Evolutionary conservation across 371 early-diverging fungal species (phyloP).

Genomic region (Mucor sp.): DNA sequence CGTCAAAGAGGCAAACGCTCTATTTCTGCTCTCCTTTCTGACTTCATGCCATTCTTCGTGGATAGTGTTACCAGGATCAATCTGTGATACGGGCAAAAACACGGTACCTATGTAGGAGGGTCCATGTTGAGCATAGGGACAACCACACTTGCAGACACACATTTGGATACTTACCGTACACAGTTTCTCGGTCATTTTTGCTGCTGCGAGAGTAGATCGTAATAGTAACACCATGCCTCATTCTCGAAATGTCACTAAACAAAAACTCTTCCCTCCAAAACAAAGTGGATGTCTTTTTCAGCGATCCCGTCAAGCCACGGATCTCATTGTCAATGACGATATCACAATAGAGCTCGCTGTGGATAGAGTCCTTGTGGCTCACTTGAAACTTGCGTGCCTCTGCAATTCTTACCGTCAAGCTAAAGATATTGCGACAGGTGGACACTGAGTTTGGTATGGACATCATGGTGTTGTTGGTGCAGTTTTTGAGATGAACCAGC

Average conservation of each 20-base stretch:
- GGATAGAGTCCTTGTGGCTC: conserved; percentile 21
- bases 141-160: no score
- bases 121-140: no score
- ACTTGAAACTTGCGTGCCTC: conserved; percentile 51
- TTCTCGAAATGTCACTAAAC: conserved; percentile 49
- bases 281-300: conserved; percentile 34
- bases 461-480: conserved; percentile 28
- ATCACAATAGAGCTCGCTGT: conserved; percentile 45
- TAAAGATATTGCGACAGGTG: conserved; percentile 11
- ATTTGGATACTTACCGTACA: conserved; percentile 6
- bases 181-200: conserved; percentile 38
- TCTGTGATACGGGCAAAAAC: conserved; percentile 29
- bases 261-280: conserved; percentile 54
- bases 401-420: conserved; percentile 50
- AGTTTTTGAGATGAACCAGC: conserved; percentile 54
- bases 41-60: conserved; percentile 59
- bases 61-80: conserved; percentile 18
- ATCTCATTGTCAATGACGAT: conserved; percentile 58
- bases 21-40: conserved; percentile 33
- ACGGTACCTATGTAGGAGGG: background rate
- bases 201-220: conserved; percentile 42
- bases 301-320: conserved; percentile 47
- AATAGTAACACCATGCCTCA: conserved; percentile 49
- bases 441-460: background rate
- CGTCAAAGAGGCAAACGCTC: conserved; percentile 33